phyloP scores from a whole-genome alignment of 805 yeast genomes.

The Metschnikowia continentalis region DNA sequence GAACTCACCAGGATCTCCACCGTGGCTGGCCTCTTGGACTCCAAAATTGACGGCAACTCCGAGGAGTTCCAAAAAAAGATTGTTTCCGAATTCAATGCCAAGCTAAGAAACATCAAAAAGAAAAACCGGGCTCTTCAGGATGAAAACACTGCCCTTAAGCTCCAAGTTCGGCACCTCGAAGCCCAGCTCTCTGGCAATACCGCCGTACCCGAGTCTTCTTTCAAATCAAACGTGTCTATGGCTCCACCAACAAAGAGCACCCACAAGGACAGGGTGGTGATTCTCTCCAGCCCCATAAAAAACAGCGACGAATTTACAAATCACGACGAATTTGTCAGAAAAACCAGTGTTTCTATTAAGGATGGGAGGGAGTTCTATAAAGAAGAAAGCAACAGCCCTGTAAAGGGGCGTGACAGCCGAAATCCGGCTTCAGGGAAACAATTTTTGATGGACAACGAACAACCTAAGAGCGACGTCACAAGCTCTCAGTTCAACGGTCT shows the following conservation, averaged over 20 bases:
- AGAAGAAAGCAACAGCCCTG: neutral
- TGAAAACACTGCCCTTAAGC: conserved; percentile 11
- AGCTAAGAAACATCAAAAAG: conserved; percentile 12
- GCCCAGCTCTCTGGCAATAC: neutral
- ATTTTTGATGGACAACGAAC: neutral
- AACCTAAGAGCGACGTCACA: conserved; percentile 8
- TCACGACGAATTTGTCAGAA: no score
- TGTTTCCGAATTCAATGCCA: conserved; percentile 15
- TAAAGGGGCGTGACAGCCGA: neutral
- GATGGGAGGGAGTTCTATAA: neutral
- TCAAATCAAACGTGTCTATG: conserved; percentile 3
- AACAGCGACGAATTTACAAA: neutral
- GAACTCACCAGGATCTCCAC: conserved; percentile 13
- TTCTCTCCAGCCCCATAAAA: conserved; percentile 17
- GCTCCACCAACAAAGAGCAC: conserved; percentile 5
- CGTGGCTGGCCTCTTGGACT: conserved; percentile 7
- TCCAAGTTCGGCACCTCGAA: conserved; percentile 5
- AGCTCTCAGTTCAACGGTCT: conserved; percentile 19
- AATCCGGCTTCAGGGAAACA: neutral
- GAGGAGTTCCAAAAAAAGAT: conserved; percentile 9
- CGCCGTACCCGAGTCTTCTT: conserved; percentile 2
- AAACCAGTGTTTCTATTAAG: conserved; percentile 5
- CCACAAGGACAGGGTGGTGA: conserved; percentile 3
- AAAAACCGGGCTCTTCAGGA: conserved; percentile 7
- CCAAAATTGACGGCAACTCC: conserved; percentile 2